Base-by-base conservation (phyloP, 2,329 filamentous ascomycete genomes). In the Kalaharituber pfeilii region DNA sequence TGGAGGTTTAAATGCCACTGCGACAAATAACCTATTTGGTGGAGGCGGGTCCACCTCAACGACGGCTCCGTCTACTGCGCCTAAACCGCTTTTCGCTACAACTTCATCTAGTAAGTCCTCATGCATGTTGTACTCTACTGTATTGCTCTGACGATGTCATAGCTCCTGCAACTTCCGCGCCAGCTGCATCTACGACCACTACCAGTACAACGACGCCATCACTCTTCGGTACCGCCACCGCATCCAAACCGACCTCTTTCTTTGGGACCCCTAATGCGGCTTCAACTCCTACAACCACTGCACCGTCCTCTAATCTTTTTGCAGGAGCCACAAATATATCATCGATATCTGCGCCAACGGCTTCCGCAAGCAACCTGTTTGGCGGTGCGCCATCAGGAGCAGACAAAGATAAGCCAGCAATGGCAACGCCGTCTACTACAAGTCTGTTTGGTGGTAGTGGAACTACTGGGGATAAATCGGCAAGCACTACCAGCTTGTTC, bases 181-280 rank as follows among this genome's bases (percentile, higher is more conserved):
- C 59, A 29, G 30, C 59, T 11, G 58, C 63, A 27, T 55, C 66
- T 26, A 5, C 39, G 24, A 22, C 39, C 44, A 9, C 50, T 47
- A 56, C 57, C 1, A 25, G 59, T 2, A 36, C 62, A 13, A 57
- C 63, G 22, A 39, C 63, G n/a, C 50, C 57, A 39, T 54, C 55
- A 9, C 6, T 52, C 18, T 56, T 55, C 30, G 56, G 53, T 15
- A 51, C 57, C 26, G 61, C 56, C 22, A 28, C 9, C 15, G 29
- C 15, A 3, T n/a, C 49, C 20, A 26, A 15, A 18, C 11, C 52
- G 18, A 58, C 52, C n/a, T 44, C 45, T 15, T 24, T 68, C 44
- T 69, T 69, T 45, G 53, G 62, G 44, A 53, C 61, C 25, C 47
- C 63, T 4, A 55, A 54, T 30, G 54, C 62, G 6, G 58, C 65